These are phyloP conservation scores for Chlorella sp. DNA, from an alignment of 139 green algal species.

Conservation along the genomic window DNA sequence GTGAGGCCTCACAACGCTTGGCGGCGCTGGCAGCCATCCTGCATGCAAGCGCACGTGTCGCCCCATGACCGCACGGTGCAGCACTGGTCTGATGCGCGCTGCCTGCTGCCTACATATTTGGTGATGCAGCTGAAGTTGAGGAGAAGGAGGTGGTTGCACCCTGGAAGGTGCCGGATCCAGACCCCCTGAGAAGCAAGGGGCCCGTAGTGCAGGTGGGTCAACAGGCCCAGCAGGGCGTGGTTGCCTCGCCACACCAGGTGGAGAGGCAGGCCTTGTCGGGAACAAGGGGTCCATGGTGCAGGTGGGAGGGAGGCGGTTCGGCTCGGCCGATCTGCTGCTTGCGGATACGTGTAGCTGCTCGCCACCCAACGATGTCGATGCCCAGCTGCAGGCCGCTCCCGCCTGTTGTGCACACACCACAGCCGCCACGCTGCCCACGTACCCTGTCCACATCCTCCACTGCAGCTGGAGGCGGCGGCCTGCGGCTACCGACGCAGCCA, in stretches of 20 bases:
- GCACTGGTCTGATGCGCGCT: neutral
- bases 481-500: slow-evolving; percentile 49
- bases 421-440: no score
- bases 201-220: slow-evolving; percentile 56
- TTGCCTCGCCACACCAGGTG: no score
- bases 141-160: slow-evolving; percentile 37
- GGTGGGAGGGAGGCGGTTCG: neutral
- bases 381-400: slow-evolving; percentile 44
- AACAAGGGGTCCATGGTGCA: slow-evolving; percentile 55
- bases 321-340: no score
- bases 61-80: neutral
- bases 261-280: no score
- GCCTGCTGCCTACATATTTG: neutral
- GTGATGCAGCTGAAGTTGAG: slow-evolving; percentile 40
- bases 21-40: neutral
- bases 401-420: no score
- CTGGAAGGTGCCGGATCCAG: slow-evolving; percentile 49
- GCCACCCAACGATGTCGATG: neutral
- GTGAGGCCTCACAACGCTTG: neutral
- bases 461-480: slow-evolving; percentile 58
- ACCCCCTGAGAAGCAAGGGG: slow-evolving; percentile 41
- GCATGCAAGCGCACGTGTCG: neutral
- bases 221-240: no score
- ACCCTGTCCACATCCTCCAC: neutral
- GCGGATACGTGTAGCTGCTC: neutral